These are phyloP conservation scores for Amyloporia xantha DNA, from an alignment of 768 basidiomycete genomes.

Conservation along the genomic window DNA sequence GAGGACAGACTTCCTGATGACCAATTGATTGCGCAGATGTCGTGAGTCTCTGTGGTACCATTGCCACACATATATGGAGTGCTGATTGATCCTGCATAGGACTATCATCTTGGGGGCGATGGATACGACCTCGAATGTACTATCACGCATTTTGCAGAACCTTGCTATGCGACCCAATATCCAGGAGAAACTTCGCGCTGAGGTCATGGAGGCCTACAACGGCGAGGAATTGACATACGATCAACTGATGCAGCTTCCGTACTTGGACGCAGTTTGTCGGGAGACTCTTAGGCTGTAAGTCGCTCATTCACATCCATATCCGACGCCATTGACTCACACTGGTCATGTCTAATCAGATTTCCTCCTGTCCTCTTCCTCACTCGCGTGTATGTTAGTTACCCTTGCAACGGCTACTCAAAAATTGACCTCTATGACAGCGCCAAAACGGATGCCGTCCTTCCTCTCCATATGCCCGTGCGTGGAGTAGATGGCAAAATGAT, in stretches of 20 bases:
- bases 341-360: not conserved
- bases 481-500: constrained; percentile 22
- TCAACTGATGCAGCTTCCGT: constrained; percentile 34
- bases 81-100: constrained; percentile 3
- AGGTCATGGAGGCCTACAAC: constrained; percentile 10
- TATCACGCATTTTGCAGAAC: constrained; percentile 15
- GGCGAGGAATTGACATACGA: constrained; percentile 27
- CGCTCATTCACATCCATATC: not conserved
- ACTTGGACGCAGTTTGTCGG: constrained; percentile 56
- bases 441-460: constrained; percentile 21
- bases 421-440: constrained; percentile 24
- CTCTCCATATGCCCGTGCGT: constrained; percentile 24
- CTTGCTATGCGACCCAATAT: constrained; percentile 26
- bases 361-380: not conserved
- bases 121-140: constrained; percentile 23
- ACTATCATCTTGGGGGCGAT: constrained; percentile 20
- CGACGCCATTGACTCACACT: not conserved
- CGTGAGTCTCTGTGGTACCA: constrained; percentile 6
- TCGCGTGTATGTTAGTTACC: not conserved
- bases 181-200: constrained; percentile 28
- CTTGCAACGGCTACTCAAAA: constrained; percentile 12
- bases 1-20: constrained; percentile 15
- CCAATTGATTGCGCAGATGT: constrained; percentile 18
- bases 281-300: constrained; percentile 49
- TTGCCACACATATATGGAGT: too few relatives aligned